Evolutionary conservation across 345 rosid genomes (phyloP).

Genomic region (Mallotus nudiflorus): DNA sequence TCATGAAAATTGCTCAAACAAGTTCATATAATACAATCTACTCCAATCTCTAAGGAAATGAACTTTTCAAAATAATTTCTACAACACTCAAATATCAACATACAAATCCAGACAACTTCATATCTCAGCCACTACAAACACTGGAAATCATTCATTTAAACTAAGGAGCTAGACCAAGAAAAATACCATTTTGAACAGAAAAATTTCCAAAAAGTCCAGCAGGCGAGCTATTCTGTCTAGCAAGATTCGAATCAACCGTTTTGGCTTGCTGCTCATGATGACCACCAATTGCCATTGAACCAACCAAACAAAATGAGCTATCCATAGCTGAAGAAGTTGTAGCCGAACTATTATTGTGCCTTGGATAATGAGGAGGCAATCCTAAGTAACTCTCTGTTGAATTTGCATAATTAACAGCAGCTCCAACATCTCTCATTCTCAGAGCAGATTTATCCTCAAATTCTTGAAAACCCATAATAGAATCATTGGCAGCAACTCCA

Average conservation of each 20-base stretch:
- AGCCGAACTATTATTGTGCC: constrained; percentile 38
- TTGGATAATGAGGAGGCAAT: constrained; percentile 85
- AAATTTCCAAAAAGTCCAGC: constrained; percentile 66
- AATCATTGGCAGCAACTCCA: constrained; percentile 33
- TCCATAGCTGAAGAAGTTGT: constrained; percentile 51
- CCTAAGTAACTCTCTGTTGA: constrained; percentile 50
- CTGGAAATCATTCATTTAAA: neutral
- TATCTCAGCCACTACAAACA: too few relatives aligned
- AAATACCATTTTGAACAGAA: constrained; percentile 69
- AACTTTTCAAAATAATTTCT: too few relatives aligned
- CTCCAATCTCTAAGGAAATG: too few relatives aligned
- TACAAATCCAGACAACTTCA: too few relatives aligned
- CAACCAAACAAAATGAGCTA: constrained; percentile 42
- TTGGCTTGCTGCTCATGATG: constrained; percentile 42
- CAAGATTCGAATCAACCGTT: constrained; percentile 44
- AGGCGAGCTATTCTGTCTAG: constrained; percentile 82
- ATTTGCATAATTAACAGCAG: constrained; percentile 32
- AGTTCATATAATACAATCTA: too few relatives aligned
- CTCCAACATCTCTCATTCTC: constrained; percentile 24
- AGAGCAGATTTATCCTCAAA: constrained; percentile 25
- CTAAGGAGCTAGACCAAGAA: constrained; percentile 22
- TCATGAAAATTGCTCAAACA: too few relatives aligned
- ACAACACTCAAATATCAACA: too few relatives aligned
- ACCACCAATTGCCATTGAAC: constrained; percentile 34
- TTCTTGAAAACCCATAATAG: constrained; percentile 32